Base-by-base conservation (phyloP, 208 protist species). In the Balamuthia mandrillaris region DNA sequence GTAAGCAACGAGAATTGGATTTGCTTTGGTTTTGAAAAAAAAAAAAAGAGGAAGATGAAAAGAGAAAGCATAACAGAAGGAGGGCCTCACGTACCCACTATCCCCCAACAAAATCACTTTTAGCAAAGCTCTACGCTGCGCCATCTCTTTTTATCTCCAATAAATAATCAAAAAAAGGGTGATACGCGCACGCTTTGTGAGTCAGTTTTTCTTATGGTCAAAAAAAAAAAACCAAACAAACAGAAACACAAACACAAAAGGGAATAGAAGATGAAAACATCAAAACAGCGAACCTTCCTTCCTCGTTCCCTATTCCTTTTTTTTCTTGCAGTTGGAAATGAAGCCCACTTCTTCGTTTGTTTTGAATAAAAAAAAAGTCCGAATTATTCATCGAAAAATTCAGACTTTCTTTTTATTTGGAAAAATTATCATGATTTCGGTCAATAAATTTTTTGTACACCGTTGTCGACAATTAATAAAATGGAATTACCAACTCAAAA, bases 61-160 rank as follows among this genome's bases (percentile, higher is more conserved):
- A 27, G 52, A 60, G n/a, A 27, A 12, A 35, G 21, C 37, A 0
- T 3, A 63, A 63, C 37, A 5, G 54, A 63, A 3, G 37, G 47
- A 10, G 14, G 14, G 47, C 47, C 47, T 18, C 47, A 18, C 41
- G 33, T 18, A 86, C 82, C 68, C 75, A 78, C 65, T 89, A 33
- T 81, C 87, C 37, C 87, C 87, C 1, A 85, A 58, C 27, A 83
- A 74, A 65, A 88, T 84, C 39, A 85, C 61, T 56, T 88, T 88
- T 9, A 88, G 44, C 14, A 87, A 82, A 58, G 88, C 88, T 14
- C 65, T 37, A 37, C 65, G 33, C n/a, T 74, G 65, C 39, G 65
- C 65, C 65, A 74, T 74, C 47, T 18, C n/a, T 66, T 4, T 29
- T 6, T 31, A 7, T 29, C 16, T 54, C 16, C 18, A 21, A 24